phyloP scores from a whole-genome alignment of 169 alveolate genomes.

The Babesia ovis region DNA sequence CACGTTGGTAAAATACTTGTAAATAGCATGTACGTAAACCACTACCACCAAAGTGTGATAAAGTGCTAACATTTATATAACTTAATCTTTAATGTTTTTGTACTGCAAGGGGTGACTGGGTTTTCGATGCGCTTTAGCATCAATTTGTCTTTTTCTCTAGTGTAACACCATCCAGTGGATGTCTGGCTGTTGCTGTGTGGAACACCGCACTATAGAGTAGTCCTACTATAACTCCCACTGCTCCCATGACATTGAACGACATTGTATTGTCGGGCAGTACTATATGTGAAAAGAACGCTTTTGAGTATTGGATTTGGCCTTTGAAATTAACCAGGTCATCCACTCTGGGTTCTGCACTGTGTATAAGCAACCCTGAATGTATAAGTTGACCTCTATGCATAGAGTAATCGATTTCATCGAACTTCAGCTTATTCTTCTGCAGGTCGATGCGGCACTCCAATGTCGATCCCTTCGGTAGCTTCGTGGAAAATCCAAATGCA shows the following conservation, averaged over 20 bases:
- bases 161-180: not conserved
- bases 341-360: not conserved
- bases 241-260: slow-evolving; percentile 63
- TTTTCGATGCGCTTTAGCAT: no score
- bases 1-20: no score
- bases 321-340: not conserved
- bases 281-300: slow-evolving; percentile 40
- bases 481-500: slow-evolving; percentile 31
- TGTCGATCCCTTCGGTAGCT: slow-evolving; percentile 13
- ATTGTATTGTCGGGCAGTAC: slow-evolving; percentile 59
- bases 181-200: slow-evolving; percentile 16
- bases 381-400: slow-evolving; percentile 58
- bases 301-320: slow-evolving; percentile 12
- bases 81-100: no score
- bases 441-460: slow-evolving; percentile 35
- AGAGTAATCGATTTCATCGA: slow-evolving; percentile 36
- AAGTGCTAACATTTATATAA: no score
- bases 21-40: no score
- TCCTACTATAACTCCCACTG: slow-evolving; percentile 40
- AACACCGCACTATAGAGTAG: slow-evolving; percentile 57
- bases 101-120: no score
- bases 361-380: slow-evolving; percentile 39
- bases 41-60: not conserved
- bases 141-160: not conserved
- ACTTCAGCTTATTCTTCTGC: slow-evolving; percentile 43